Base-by-base conservation (phyloP, 2,329 filamentous ascomycete species). In the Teratosphaeria viscida region DNA sequence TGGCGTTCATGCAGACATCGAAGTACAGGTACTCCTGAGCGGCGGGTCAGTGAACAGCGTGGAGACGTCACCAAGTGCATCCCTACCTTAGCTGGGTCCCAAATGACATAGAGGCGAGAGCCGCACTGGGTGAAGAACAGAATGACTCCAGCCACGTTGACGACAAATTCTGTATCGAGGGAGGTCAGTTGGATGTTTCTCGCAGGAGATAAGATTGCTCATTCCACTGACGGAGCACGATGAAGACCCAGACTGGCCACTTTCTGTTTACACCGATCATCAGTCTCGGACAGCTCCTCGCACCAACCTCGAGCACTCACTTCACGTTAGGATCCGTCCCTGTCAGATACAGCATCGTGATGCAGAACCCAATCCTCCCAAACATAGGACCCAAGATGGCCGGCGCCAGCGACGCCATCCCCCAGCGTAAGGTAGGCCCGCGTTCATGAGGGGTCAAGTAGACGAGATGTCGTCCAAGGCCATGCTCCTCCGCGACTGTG, bases 41-140 rank as follows among this genome's bases (percentile, higher is more conserved):
- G 8, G 16, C n/a, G n/a, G 23, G 43, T 49, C 43, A 49, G 43
- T 19, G 19, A n/a, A 23, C n/a, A 10, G 16, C 23, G n/a, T 3
- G 8, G 3, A 26, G 7, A 5, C 43, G 11, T 11, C 7, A n/a
- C 16, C 2, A 23, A 19, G 29, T 6, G 43, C 43, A 6, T 19
- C 6, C 1, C 8, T 49, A 49, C 43, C 43, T 54, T 54, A 3
- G 32, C 27, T 16, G 53, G 53, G 27, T n/a, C 54, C 59, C 60
- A 66, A 2, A 68, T 56, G 10, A 60, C 60, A 27, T 68, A 62
- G 10, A 70, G 57, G 37, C 67, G 52, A 3, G 47, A 62, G 0
- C 69, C 69, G 54, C 69, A 71, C 52, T 70, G 68, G 1, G 57
- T 59, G 43, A 64, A 67, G 27, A 69, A 65, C 19, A 68, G 54